These are phyloP conservation scores for Spirogloea muscicola DNA, from an alignment of 139 green algal species.

Conservation along the genomic window DNA sequence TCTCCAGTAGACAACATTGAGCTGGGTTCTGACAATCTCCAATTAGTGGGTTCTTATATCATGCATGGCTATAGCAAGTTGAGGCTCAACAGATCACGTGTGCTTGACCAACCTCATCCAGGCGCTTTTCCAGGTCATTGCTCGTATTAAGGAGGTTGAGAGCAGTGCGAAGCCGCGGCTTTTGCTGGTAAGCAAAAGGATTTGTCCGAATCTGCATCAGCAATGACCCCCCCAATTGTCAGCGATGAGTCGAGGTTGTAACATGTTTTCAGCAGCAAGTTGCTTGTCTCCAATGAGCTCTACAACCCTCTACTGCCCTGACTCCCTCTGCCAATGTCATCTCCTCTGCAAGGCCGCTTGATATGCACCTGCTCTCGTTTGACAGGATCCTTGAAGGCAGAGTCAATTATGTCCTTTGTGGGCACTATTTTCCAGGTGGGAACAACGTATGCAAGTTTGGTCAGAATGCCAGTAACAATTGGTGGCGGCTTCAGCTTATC, in stretches of 20 bases:
- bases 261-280: no score
- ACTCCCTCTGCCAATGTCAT: no score
- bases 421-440: slow-evolving; percentile 27
- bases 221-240: no score
- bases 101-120: slow-evolving; percentile 16
- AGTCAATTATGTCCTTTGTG: slow-evolving; percentile 24
- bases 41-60: no score
- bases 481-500: slow-evolving; percentile 29
- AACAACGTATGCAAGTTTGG: slow-evolving; percentile 5
- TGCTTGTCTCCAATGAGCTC: no score
- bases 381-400: slow-evolving; percentile 15
- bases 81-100: no score
- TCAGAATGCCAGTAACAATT: slow-evolving; percentile 20
- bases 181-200: slow-evolving; percentile 19
- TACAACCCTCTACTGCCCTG: no score
- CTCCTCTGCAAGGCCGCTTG: no score
- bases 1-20: no score
- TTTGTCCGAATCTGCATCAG: slow-evolving; percentile 19
- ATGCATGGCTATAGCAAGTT: no score
- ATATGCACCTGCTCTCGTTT: slow-evolving; percentile 31
- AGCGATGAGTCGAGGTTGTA: no score
- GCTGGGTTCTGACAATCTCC: no score
- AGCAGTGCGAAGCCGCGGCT: slow-evolving; percentile 18
- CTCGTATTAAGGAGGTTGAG: slow-evolving; percentile 10
- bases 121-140: slow-evolving; percentile 12